A percentile compares a stretch with the other conserved stretches of the same genome.
These are phyloP conservation scores for Lactarius trivialis DNA, from an alignment of 768 basidiomycete species.

Conservation along the genomic window DNA sequence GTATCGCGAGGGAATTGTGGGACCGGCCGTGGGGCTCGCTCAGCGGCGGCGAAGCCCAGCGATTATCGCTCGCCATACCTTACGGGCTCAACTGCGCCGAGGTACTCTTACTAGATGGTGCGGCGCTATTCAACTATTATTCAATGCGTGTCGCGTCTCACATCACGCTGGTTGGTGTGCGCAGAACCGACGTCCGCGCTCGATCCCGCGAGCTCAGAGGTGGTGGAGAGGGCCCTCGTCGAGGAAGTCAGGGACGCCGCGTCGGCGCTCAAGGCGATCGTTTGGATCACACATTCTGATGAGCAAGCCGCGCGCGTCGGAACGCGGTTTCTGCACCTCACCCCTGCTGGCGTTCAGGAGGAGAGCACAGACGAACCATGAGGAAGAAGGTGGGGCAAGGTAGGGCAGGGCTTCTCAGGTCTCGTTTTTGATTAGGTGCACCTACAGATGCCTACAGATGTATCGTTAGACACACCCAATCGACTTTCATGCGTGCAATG, in stretches of 20 bases:
- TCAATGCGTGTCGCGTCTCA: not conserved
- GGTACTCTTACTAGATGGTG: slow-evolving; percentile 74
- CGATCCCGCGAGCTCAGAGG: slow-evolving; percentile 56
- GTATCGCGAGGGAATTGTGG: slow-evolving; percentile 64
- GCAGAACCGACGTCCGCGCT: slow-evolving; percentile 88
- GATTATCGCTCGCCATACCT: slow-evolving; percentile 73
- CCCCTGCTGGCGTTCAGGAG: slow-evolving; percentile 26
- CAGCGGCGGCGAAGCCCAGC: slow-evolving; percentile 83
- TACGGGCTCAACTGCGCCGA: slow-evolving; percentile 70
- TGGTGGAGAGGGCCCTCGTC: slow-evolving; percentile 60
- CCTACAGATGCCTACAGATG: not conserved
- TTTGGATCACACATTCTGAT: slow-evolving; percentile 87
- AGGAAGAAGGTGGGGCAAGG: not conserved
- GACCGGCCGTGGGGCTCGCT: slow-evolving; percentile 70
- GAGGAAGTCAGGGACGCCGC: slow-evolving; percentile 43
- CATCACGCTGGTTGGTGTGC: too few species aligned
- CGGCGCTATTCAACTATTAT: accelerated
- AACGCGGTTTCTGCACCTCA: slow-evolving; percentile 50
- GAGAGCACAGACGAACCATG: slow-evolving; percentile 22
- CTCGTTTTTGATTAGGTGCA: not conserved
- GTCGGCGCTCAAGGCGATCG: slow-evolving; percentile 56
- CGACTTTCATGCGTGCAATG: not conserved
- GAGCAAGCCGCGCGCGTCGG: slow-evolving; percentile 74
- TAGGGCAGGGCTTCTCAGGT: not conserved
- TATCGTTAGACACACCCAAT: slow-evolving; percentile 2